phyloP scores from a whole-genome alignment of 2,329 filamentous ascomycete genomes.

The Paecilomyces variotii region DNA sequence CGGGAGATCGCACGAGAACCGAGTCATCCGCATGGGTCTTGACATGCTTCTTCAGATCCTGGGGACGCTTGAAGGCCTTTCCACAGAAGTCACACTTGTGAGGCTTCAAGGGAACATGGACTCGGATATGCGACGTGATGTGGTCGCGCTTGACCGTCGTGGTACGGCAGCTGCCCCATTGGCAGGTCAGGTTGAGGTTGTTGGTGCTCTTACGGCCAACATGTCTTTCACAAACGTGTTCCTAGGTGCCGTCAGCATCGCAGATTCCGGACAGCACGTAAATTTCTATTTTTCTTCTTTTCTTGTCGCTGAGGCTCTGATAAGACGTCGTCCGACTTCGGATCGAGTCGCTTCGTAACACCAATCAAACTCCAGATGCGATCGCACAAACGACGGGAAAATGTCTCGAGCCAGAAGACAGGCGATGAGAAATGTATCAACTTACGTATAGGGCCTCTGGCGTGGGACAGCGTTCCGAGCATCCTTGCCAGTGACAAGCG shows the following conservation, averaged over 20 bases:
- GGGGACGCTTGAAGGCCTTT: constrained; percentile 97
- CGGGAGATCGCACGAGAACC: constrained; percentile 59
- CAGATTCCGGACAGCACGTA: neutral
- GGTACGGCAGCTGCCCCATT: constrained; percentile 92
- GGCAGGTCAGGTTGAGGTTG: constrained; percentile 93
- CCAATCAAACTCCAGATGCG: neutral
- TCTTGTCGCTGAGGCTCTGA: neutral
- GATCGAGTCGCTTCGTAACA: neutral
- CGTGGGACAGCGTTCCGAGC: constrained; percentile 51
- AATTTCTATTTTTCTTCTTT: too few relatives aligned
- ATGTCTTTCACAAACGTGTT: constrained; percentile 96
- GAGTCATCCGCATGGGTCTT: constrained; percentile 98
- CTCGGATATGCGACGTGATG: constrained; percentile 97
- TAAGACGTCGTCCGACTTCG: neutral
- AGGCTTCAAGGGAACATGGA: constrained; percentile 97
- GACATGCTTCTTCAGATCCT: constrained; percentile 98
- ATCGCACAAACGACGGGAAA: neutral
- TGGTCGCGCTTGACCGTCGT: constrained; percentile 98
- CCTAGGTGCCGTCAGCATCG: constrained; percentile 44
- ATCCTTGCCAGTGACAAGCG: constrained; percentile 55
- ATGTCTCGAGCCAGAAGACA: neutral
- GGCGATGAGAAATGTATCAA: neutral
- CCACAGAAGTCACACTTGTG: constrained; percentile 99
- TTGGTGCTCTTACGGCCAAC: constrained; percentile 98
- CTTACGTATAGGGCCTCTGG: constrained; percentile 57